Base-by-base conservation (phyloP, 148 eudicot species). In the Euryodendron excelsum region DNA sequence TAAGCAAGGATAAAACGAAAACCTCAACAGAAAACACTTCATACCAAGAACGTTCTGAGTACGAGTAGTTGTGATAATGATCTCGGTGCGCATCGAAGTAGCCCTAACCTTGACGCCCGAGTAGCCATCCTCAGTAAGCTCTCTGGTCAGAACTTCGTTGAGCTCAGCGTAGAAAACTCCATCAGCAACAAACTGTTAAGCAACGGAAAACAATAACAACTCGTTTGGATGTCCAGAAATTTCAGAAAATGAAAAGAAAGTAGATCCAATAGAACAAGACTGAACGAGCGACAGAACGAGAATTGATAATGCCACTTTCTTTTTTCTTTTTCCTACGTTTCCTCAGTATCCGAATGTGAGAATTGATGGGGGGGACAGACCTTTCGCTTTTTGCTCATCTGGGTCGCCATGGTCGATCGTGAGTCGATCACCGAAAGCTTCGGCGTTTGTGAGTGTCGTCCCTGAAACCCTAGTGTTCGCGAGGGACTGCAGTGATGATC, bases 11-110 rank as follows among this genome's bases (percentile, higher is more conserved):
- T 12, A 52, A 52, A 52, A 0, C 3, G 15, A 5, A 52, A 52
- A 52, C 56, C 15, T 17, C 20, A 17, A 13, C 13, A 17, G 56
- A 12, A 52, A 58, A n/a, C 25, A 58, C 3, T 58, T 5, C 9
- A 59, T 61, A 88, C 90, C 90, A 15, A 88, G 87, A 48, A 88
- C 90, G 67, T 85, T 88, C 80, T 85, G 90, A 37, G 90, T 88
- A n/a, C 88, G 88, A 61, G 90, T 88, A 50, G 90, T 88, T 36
- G 87, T 80, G 69, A 88, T 85, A 75, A 88, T 85, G 62, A 88
- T 88, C 79, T 88, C 90, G 53, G 88, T 88, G 11, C 90, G 77
- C 90, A 77, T 73, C 20, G 85, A 81, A 82, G 85, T 82, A 82
- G 5, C 85, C 85, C 84, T 74, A 27, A 82, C 84, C 60, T 82